Evolutionary conservation across 208 protist genomes (phyloP).

Genomic region (Acanthamoeba sp.): DNA sequence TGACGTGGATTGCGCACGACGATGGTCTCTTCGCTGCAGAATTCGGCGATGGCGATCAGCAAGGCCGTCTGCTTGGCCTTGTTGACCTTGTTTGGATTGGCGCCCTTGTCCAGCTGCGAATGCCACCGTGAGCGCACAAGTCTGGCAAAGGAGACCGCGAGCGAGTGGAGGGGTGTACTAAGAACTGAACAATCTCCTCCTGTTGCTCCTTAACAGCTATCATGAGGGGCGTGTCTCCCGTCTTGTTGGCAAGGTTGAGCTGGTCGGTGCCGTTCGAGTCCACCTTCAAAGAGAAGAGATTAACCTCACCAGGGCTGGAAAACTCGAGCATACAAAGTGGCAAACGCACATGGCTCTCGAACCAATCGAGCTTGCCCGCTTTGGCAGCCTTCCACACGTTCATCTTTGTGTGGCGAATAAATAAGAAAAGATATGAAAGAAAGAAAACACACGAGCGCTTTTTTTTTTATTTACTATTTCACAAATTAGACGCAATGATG

Average conservation of each 20-base stretch:
- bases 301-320: neutral
- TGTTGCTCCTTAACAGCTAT: slow-evolving; percentile 45
- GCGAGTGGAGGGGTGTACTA: too few species aligned
- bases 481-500: neutral
- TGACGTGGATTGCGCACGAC: neutral
- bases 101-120: neutral
- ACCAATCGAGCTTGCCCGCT: slow-evolving; percentile 20
- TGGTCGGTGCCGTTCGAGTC: neutral
- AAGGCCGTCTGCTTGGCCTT: neutral
- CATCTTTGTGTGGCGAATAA: slow-evolving; percentile 4
- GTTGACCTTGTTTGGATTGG: slow-evolving; percentile 33
- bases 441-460: neutral
- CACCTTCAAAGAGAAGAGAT: too few species aligned
- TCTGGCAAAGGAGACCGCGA: too few species aligned
- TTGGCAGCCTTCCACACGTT: slow-evolving; percentile 55
- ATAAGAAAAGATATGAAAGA: neutral
- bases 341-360: slow-evolving; percentile 25
- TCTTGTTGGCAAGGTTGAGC: slow-evolving; percentile 9
- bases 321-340: neutral
- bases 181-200: neutral
- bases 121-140: too few species aligned
- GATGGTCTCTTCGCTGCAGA: slow-evolving; percentile 57
- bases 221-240: slow-evolving; percentile 10
- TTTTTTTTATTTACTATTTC: neutral
- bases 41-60: neutral